Evolutionary conservation across 192 early-diverging fungal genomes (phyloP).

Genomic region (Podila clonocystis): DNA sequence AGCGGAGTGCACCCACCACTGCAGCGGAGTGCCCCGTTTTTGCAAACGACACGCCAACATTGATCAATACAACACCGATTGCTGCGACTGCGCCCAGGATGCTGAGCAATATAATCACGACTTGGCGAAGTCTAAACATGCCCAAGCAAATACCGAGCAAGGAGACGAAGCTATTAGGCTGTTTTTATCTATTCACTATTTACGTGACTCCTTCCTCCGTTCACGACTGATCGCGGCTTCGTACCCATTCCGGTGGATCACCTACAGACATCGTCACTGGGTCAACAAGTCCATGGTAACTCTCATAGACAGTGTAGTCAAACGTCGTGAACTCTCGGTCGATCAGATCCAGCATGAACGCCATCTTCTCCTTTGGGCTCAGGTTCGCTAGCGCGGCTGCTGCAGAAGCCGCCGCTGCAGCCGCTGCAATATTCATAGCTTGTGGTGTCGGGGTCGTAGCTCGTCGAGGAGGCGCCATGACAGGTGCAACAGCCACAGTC

Average conservation of each 20-base stretch:
- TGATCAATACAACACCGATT: constrained; percentile 69
- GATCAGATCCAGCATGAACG: constrained; percentile 60
- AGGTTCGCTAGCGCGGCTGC: constrained; percentile 11
- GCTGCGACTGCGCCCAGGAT: constrained; percentile 79
- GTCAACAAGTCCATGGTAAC: constrained; percentile 74
- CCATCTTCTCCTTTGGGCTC: constrained; percentile 18
- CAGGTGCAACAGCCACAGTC: background rate
- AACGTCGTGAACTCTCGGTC: constrained; percentile 82
- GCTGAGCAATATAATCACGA: constrained; percentile 73
- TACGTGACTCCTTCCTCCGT: too few species aligned
- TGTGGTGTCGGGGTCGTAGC: constrained; percentile 11
- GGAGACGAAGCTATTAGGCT: too few species aligned
- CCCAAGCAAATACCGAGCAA: constrained; percentile 64
- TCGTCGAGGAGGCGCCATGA: constrained; percentile 3
- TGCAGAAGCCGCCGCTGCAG: constrained; percentile 7
- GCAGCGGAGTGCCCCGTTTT: constrained; percentile 26
- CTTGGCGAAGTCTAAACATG: constrained; percentile 75
- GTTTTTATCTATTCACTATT: too few species aligned
- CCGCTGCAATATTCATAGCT: constrained; percentile 33
- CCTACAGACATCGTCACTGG: constrained; percentile 68
- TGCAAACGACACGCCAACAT: constrained; percentile 59
- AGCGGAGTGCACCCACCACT: background rate
- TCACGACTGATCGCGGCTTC: constrained; percentile 25
- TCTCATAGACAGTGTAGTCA: constrained; percentile 86
- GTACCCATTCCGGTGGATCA: constrained; percentile 76